These are phyloP conservation scores for Fusarium foetens DNA, from an alignment of 2,329 filamentous ascomycete genomes.

Conservation along the genomic window DNA sequence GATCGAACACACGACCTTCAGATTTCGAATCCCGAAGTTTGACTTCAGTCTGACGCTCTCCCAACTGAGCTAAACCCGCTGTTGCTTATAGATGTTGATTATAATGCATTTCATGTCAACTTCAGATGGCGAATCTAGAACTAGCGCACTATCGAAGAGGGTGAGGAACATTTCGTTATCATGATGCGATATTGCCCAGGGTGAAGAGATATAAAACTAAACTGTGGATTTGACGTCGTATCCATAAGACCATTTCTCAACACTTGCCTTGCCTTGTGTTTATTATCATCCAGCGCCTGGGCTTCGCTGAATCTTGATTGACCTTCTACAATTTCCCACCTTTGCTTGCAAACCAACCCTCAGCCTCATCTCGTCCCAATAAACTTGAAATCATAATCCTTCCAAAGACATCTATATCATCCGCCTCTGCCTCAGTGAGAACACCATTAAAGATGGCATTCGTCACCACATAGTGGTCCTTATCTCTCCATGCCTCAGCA, in stretches of 20 bases:
- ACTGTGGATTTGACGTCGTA: background rate
- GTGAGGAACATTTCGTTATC: background rate
- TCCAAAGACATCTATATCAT: slow-evolving; percentile 58
- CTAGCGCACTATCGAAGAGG: background rate
- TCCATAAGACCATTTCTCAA: too few relatives aligned
- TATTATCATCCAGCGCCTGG: background rate
- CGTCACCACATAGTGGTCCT: slow-evolving; percentile 50
- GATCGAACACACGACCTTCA: slow-evolving; percentile 48
- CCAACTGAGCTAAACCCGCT: slow-evolving; percentile 49
- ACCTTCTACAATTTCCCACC: slow-evolving; percentile 31
- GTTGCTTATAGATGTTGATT: fast-evolving
- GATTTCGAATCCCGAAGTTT: slow-evolving; percentile 42
- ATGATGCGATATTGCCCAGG: background rate
- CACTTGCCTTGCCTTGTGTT: background rate
- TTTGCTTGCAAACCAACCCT: slow-evolving; percentile 47
- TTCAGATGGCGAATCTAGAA: fast-evolving
- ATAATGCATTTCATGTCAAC: fast-evolving
- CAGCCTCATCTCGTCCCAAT: slow-evolving; percentile 48
- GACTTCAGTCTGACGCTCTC: slow-evolving; percentile 43
- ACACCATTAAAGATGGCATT: slow-evolving; percentile 44
- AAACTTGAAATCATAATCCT: slow-evolving; percentile 48
- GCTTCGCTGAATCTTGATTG: background rate
- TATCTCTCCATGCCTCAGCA: slow-evolving; percentile 51
- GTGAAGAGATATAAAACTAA: background rate
- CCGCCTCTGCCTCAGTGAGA: slow-evolving; percentile 51